These are phyloP conservation scores for Datisca glomerata DNA, from an alignment of 306 rosid species.

Conservation along the genomic window DNA sequence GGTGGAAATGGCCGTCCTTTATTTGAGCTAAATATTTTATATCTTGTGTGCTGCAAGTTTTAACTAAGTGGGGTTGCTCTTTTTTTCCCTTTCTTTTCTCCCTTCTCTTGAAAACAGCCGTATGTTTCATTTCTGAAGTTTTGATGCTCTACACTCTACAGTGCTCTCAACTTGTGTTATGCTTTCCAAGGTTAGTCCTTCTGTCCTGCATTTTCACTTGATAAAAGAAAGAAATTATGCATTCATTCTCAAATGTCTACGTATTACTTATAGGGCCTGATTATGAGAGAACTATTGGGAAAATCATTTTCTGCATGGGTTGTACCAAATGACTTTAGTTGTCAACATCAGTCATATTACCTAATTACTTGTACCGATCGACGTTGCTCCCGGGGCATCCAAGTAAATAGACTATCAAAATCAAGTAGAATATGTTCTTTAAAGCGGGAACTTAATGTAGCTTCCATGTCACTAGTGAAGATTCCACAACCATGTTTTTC, in stretches of 20 bases:
- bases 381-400: constrained; percentile 8
- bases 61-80: not conserved
- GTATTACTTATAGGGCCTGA: constrained; percentile 2
- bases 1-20: too few relatives aligned
- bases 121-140: not conserved
- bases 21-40: too few relatives aligned
- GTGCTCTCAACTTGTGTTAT: not conserved
- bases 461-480: constrained; percentile 24
- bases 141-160: not conserved
- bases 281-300: constrained; percentile 13
- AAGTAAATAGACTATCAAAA: constrained; percentile 8
- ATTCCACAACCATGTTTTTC: constrained; percentile 10
- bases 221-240: not conserved
- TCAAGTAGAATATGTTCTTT: constrained; percentile 4
- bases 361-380: constrained; percentile 14
- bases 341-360: constrained; percentile 17
- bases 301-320: constrained; percentile 8
- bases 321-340: constrained; percentile 25
- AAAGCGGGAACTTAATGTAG: constrained; percentile 5
- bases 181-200: not conserved
- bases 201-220: not conserved
- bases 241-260: not conserved
- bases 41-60: too few relatives aligned
- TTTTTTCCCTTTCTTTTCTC: not conserved
- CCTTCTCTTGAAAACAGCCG: not conserved